Evolutionary conservation across 2,329 filamentous ascomycete species (phyloP).

Genomic region (Niveomyces coronatus): DNA sequence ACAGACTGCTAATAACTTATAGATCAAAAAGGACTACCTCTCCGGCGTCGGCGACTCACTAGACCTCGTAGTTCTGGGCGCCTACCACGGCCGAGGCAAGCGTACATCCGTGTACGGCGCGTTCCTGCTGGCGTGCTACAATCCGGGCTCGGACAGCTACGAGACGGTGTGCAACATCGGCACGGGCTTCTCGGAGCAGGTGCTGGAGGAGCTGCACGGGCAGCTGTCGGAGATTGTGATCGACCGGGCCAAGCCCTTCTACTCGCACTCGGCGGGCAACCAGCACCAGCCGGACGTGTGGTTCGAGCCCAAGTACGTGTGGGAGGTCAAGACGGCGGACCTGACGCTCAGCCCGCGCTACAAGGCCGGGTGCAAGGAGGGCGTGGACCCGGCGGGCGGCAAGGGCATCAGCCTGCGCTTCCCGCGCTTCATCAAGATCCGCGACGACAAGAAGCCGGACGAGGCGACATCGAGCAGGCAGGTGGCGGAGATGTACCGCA

Average conservation of each 20-base stretch:
- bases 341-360: conserved; percentile 87
- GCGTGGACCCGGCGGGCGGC: conserved; percentile 59
- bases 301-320: conserved; percentile 91
- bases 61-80: conserved; percentile 89
- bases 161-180: conserved; percentile 98
- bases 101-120: conserved; percentile 92
- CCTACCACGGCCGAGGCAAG: conserved; percentile 91
- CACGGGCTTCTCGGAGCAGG: conserved; percentile 90
- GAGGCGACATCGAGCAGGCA: conserved; percentile 75
- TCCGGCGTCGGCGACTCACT: conserved; percentile 88
- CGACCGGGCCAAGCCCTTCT: conserved; percentile 88
- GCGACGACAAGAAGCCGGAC: conserved; percentile 94
- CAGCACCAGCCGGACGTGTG: conserved; percentile 97
- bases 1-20: conserved; percentile 14
- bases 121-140: conserved; percentile 92
- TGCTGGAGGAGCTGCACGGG: conserved; percentile 77
- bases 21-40: conserved; percentile 98
- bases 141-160: conserved; percentile 66
- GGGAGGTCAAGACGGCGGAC: conserved; percentile 97
- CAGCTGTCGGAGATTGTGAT: conserved; percentile 70
- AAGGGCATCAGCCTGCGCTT: conserved; percentile 84
- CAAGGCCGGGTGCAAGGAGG: conserved; percentile 77
- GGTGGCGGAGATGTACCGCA: conserved; percentile 93
- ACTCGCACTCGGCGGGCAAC: conserved; percentile 69
- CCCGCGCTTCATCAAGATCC: conserved; percentile 80